These are phyloP conservation scores for Aspergillus japonicus DNA, from an alignment of 2,329 filamentous ascomycete species.

Conservation along the genomic window DNA sequence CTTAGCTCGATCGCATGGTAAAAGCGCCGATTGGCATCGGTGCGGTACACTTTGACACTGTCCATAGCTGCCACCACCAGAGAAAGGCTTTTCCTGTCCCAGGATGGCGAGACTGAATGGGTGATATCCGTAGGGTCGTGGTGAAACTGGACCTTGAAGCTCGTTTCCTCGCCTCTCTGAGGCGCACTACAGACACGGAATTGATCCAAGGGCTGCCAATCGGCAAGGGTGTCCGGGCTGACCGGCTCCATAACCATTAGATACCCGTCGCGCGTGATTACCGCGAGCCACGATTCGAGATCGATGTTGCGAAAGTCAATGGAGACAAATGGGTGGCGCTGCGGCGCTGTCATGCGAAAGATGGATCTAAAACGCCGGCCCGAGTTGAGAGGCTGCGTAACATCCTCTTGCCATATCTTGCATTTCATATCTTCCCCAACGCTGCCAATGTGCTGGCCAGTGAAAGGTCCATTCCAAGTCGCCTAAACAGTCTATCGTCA, in stretches of 20 bases:
- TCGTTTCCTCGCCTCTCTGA: constrained; percentile 77
- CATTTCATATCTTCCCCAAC: constrained; percentile 87
- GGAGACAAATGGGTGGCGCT: constrained; percentile 68
- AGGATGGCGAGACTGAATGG: constrained; percentile 77
- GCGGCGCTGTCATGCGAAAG: constrained; percentile 62
- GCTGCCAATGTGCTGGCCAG: constrained; percentile 83
- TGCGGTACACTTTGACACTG: constrained; percentile 78
- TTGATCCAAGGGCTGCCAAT: constrained; percentile 73
- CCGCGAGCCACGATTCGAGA: constrained; percentile 77
- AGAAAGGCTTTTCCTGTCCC: constrained; percentile 73
- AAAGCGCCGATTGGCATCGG: constrained; percentile 71
- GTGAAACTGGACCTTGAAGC: constrained; percentile 84
- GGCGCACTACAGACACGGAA: constrained; percentile 71
- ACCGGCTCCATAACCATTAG: constrained; percentile 82
- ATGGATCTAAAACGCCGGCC: constrained; percentile 78
- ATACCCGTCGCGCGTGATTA: constrained; percentile 78
- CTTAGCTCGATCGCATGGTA: constrained; percentile 77
- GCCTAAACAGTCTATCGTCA: constrained; percentile 55
- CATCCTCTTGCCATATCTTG: constrained; percentile 90
- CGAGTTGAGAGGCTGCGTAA: constrained; percentile 68
- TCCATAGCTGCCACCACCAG: constrained; percentile 86
- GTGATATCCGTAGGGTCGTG: constrained; percentile 71
- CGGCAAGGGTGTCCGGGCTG: constrained; percentile 74
- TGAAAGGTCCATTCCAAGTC: constrained; percentile 88
- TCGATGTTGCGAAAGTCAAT: constrained; percentile 85